Percentiles rank a stretch among this genome's conserved stretches.
Conservation (phyloP, 2,329 filamentous ascomycete genomes). For the Penicillium expansum region DNA sequence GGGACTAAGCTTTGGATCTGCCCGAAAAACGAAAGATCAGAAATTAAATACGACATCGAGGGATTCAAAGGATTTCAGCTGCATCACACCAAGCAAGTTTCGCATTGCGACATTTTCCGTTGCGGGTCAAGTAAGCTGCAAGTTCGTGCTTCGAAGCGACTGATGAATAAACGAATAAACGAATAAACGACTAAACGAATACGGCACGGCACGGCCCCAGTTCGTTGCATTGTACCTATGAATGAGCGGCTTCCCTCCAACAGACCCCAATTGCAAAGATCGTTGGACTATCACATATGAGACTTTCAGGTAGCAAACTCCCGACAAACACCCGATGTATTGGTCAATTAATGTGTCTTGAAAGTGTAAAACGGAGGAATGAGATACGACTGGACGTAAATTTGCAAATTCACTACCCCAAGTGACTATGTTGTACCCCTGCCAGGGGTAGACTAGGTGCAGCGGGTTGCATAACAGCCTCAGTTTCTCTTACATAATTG, state of each 20-base stretch:
- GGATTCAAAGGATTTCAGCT: background rate
- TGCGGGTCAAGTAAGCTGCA: background rate
- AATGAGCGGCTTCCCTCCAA: background rate
- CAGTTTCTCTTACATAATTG: background rate
- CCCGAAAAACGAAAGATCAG: background rate
- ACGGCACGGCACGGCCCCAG: background rate
- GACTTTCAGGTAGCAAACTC: background rate
- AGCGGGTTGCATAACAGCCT: background rate
- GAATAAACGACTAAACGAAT: background rate
- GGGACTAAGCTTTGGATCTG: background rate
- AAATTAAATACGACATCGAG: background rate
- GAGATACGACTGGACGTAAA: background rate
- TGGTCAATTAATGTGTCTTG: background rate
- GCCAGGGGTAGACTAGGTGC: background rate
- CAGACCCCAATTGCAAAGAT: background rate
- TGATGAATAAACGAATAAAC: background rate
- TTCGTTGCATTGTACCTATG: background rate
- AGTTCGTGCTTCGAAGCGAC: background rate
- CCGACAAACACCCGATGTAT: no score
- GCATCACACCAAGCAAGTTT: background rate
- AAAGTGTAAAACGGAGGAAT: background rate
- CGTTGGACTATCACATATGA: background rate
- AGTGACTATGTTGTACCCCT: background rate
- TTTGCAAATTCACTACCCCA: no score
- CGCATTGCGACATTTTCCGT: background rate